phyloP scores from a whole-genome alignment of 179 eudicot genomes.

The Beta lomatogona region DNA sequence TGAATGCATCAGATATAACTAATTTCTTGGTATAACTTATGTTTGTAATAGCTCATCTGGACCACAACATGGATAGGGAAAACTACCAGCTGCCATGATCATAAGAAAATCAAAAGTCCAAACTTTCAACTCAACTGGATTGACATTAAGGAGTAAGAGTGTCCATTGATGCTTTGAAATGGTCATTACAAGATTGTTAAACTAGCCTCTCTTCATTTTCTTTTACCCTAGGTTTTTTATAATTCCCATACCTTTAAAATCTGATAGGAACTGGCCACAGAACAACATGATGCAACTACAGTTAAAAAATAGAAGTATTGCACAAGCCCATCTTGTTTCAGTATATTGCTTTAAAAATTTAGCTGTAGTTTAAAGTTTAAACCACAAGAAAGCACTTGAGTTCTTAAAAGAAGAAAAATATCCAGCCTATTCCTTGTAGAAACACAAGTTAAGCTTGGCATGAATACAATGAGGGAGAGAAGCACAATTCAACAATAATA shows the following conservation, averaged over 20 bases:
- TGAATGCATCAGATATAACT: background rate
- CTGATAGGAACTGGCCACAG: background rate
- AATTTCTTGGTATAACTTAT: background rate
- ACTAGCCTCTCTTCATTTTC: background rate
- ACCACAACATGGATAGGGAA: background rate
- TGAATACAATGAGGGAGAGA: background rate
- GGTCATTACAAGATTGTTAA: background rate
- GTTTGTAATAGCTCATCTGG: background rate
- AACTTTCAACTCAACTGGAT: background rate
- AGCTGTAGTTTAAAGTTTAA: background rate
- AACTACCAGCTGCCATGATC: background rate
- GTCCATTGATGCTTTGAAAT: constrained; percentile 4
- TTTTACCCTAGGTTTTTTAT: background rate
- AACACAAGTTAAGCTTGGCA: background rate
- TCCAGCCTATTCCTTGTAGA: background rate
- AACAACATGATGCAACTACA: background rate
- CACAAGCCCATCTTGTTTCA: background rate
- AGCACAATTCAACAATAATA: background rate
- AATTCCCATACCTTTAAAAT: background rate
- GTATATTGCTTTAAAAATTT: background rate
- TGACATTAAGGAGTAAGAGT: background rate
- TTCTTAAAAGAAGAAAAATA: background rate
- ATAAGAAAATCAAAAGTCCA: background rate
- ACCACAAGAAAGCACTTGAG: background rate
- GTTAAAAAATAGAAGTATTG: background rate